Evolutionary conservation across 257 asterid genomes (phyloP), one percentile per base, ranked within the genome.

Genomic region (Nicotiana otophora): DNA sequence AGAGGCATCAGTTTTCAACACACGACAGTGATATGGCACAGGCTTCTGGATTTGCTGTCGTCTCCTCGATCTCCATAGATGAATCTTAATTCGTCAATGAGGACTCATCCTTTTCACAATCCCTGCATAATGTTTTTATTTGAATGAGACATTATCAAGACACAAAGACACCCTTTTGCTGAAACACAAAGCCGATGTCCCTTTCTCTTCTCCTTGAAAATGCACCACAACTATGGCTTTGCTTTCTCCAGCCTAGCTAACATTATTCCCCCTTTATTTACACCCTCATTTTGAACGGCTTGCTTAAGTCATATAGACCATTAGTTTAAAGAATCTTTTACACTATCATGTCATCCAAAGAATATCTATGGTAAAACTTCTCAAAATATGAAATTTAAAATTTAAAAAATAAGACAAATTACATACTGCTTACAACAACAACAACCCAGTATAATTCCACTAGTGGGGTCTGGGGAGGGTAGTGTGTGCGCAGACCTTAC

Each of bases 71-170:
- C 51, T 42, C 51, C 51, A 42, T 42, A 42, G 51, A 42, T 42
- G 51, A 42, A 42, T 9, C 31, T 84, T 81, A 86, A 15, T 33
- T n/a, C 62, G 78, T 82, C 81, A 83, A 69, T 78, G 74, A 83
- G 81, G 80, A 74, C 78, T 74, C 79, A 23, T 23, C 26, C 26
- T 23, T 23, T 23, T 23, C 26, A 42, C 34, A 20, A 12, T 39
- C 36, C 20, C 20, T 42, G 12, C 34, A 14, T 23, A n/a, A 33
- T 70, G 81, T 20, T 63, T 82, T 82, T 3, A 64, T 83, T 66
- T 83, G 91, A 90, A 66, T 84, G 84, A 76, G 92, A 88, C 94
- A 78, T 14, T 61, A 85, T 88, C 83, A 84, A 78, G 80, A 64
- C 67, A 58, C 67, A 77, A 66, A 85, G 81, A 63, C 82, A 81